phyloP scores from a whole-genome alignment of 805 yeast genomes.

The Pichia membranifaciens region DNA sequence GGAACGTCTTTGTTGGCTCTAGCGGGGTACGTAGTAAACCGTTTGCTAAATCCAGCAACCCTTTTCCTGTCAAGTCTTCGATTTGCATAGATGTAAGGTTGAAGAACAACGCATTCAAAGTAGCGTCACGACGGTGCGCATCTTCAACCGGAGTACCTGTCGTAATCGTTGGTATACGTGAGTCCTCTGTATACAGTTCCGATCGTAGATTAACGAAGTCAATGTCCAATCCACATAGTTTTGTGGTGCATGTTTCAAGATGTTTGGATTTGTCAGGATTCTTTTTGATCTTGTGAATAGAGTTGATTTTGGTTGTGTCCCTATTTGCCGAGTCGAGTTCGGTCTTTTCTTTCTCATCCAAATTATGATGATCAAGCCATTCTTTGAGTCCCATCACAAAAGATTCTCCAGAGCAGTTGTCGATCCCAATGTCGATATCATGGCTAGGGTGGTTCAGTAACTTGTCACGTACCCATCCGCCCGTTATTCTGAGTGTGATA shows the following conservation, averaged over 20 bases:
- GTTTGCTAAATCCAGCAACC: constrained; percentile 60
- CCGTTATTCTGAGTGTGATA: constrained; percentile 68
- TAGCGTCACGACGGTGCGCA: constrained; percentile 91
- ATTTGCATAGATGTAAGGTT: constrained; percentile 62
- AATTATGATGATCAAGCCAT: constrained; percentile 32
- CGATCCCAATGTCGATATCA: constrained; percentile 90
- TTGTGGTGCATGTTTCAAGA: constrained; percentile 92
- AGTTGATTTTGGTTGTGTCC: constrained; percentile 6
- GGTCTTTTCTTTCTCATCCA: constrained; percentile 16
- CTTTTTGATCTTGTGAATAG: constrained; percentile 67
- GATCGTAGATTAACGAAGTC: constrained; percentile 91
- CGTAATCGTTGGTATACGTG: constrained; percentile 77
- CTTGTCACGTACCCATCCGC: constrained; percentile 98
- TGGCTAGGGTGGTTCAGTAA: constrained; percentile 71
- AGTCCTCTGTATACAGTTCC: constrained; percentile 76
- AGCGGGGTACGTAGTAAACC: constrained; percentile 86
- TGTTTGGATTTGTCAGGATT: constrained; percentile 97
- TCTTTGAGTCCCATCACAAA: constrained; percentile 65
- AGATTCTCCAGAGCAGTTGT: constrained; percentile 75
- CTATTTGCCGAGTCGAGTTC: background rate
- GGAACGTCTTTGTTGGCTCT: constrained; percentile 75
- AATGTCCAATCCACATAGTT: constrained; percentile 73
- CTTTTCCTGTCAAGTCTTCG: constrained; percentile 80
- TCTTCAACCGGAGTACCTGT: constrained; percentile 92
- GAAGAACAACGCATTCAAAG: constrained; percentile 86